Evolutionary conservation across 345 rosid genomes (phyloP), one percentile per base, ranked within the genome.

Genomic region (Clarkia xantiana): DNA sequence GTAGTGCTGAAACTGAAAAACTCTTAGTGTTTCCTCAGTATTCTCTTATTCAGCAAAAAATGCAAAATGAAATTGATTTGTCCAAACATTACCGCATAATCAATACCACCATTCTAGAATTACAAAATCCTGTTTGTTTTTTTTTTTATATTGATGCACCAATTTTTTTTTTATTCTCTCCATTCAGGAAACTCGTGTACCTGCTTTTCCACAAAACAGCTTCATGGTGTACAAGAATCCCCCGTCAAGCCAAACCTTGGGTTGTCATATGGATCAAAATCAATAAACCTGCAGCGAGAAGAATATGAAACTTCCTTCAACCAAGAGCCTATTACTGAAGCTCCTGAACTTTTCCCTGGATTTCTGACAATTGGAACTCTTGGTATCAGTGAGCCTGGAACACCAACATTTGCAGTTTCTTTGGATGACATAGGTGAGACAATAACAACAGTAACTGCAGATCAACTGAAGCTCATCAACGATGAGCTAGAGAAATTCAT

Each of bases 341-440:
- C 59, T 65, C 62, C 77, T 19, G 85, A 78, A 19, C 66, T 70
- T 22, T 84, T 84, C 65, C 71, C 75, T 58, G 97, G 97, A 55
- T 82, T 89, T 67, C 85, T 89, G 11, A 62, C 89, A 58, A 82
- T 89, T 62, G 97, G 97, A 69, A 82, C 94, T 57, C 81, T 89
- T 57, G 97, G 97, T 47, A 46, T 46, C 53, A 73, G 73, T 23
- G 86, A 70, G 52, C 78, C 84, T 16, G 71, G 63, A 62, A 84
- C 94, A 9, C 93, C 97, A 40, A 79, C 86, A 58, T 77, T 88
- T 64, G 60, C 82, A 54, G 52, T 61, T 52, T 50, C 80, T 54
- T 44, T 55, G 65, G 81, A 64, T 62, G 74, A 79, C 60, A 62
- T 58, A 9, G 49, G 53, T 6, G 69, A 69, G 43, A 71, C 66